These are phyloP conservation scores for Fusarium dlaminii DNA, from an alignment of 2,329 filamentous ascomycete species.

Conservation along the genomic window DNA sequence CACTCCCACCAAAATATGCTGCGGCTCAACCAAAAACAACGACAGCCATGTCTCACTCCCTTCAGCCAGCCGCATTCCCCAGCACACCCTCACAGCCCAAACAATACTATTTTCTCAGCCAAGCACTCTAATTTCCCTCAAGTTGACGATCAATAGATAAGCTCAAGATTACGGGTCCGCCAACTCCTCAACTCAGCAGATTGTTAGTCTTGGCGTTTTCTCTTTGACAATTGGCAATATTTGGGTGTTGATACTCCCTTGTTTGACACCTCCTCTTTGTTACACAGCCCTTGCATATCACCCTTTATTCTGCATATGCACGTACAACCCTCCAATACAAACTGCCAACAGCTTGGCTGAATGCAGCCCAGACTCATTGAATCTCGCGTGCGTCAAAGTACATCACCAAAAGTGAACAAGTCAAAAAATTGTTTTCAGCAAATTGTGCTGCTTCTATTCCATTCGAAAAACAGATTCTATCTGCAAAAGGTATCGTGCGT, in stretches of 20 bases:
- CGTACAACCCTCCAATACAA: background rate
- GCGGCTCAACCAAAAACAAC: constrained; percentile 1
- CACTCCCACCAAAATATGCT: background rate
- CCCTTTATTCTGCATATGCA: background rate
- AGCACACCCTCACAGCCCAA: background rate
- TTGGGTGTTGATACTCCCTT: background rate
- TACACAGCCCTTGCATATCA: constrained; percentile 15
- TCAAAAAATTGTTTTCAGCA: background rate
- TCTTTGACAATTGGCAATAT: background rate
- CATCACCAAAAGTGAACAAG: background rate
- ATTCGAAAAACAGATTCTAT: constrained; percentile 17
- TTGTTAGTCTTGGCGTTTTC: background rate
- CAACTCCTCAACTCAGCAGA: background rate
- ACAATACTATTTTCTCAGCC: background rate
- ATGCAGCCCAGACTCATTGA: background rate
- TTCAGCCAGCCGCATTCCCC: background rate
- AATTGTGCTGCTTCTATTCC: constrained; percentile 10
- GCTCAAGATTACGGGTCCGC: background rate
- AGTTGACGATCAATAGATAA: constrained; percentile 7
- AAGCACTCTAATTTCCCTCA: constrained; percentile 17
- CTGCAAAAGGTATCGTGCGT: constrained; percentile 38
- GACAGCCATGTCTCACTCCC: constrained; percentile 4
- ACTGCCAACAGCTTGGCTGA: background rate
- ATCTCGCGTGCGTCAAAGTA: background rate
- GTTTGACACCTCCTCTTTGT: background rate